A percentile compares a stretch with the other conserved stretches of the same genome.
These are phyloP conservation scores for Hericium alpestre DNA, from an alignment of 768 basidiomycete genomes.

Conservation along the genomic window DNA sequence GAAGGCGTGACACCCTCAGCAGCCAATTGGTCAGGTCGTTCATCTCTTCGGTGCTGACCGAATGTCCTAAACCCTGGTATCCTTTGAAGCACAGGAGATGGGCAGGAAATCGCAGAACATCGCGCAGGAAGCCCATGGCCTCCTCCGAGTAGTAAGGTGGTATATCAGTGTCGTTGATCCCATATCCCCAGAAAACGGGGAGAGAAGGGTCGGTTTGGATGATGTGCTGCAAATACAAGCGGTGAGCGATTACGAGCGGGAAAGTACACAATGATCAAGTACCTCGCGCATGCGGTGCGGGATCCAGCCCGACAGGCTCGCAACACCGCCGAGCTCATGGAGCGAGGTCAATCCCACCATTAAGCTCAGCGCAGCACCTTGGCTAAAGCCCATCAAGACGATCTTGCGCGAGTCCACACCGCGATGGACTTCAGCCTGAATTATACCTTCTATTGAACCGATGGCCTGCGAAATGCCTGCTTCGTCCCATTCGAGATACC, in stretches of 20 bases:
- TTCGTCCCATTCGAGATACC: slow-evolving; percentile 27
- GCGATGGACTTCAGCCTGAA: slow-evolving; percentile 26
- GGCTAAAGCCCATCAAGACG: slow-evolving; percentile 33
- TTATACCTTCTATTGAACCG: slow-evolving; percentile 25
- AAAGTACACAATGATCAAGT: background rate
- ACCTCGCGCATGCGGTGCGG: slow-evolving; percentile 27
- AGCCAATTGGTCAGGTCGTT: slow-evolving; percentile 25
- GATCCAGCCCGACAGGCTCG: slow-evolving; percentile 36
- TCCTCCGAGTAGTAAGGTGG: slow-evolving; percentile 26
- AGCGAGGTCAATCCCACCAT: slow-evolving; percentile 29
- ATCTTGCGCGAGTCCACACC: slow-evolving; percentile 27
- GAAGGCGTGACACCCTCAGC: slow-evolving; percentile 4
- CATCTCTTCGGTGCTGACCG: slow-evolving; percentile 25
- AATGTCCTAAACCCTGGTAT: slow-evolving; percentile 25
- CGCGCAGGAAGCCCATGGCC: slow-evolving; percentile 22
- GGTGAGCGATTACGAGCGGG: background rate
- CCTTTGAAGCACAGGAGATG: slow-evolving; percentile 15
- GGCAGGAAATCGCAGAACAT: slow-evolving; percentile 17
- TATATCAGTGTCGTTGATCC: slow-evolving; percentile 26
- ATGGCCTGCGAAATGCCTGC: slow-evolving; percentile 24
- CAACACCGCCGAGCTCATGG: slow-evolving; percentile 34
- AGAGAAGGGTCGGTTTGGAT: slow-evolving; percentile 23
- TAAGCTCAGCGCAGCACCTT: slow-evolving; percentile 31
- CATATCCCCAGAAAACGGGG: slow-evolving; percentile 35
- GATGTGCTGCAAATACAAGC: slow-evolving; percentile 18